These are phyloP conservation scores for Populus trichocarpa DNA, from an alignment of 441 rosid species.

Conservation along the genomic window DNA sequence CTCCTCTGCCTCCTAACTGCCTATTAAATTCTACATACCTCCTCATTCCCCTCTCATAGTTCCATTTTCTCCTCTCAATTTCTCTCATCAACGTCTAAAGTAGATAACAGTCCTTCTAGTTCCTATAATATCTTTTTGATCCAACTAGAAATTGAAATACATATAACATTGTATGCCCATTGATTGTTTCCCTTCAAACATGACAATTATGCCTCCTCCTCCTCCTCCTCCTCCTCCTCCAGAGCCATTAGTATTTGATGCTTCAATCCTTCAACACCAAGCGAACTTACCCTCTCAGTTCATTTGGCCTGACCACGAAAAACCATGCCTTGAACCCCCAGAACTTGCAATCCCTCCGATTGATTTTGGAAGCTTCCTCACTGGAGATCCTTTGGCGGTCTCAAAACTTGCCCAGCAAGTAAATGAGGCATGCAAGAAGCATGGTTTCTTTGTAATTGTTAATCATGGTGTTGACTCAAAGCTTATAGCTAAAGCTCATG, in stretches of 20 bases:
- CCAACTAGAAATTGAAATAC: not conserved
- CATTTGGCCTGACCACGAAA: slow-evolving; percentile 85
- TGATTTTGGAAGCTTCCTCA: slow-evolving; percentile 57
- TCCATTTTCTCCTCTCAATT: not conserved
- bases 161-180: not conserved
- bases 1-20: not conserved
- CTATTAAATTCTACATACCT: slow-evolving; percentile 9
- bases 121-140: not conserved
- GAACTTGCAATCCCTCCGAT: slow-evolving; percentile 69
- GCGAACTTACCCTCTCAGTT: slow-evolving; percentile 62
- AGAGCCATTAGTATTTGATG: slow-evolving; percentile 43
- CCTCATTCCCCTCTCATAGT: not conserved
- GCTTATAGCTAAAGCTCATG: slow-evolving; percentile 69
- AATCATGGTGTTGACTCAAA: slow-evolving; percentile 68
- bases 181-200: not conserved
- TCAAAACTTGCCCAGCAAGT: slow-evolving; percentile 48
- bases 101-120: not conserved
- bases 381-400: slow-evolving; percentile 42
- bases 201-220: slow-evolving; percentile 15
- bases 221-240: slow-evolving; percentile 10
- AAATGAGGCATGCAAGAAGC: slow-evolving; percentile 68
- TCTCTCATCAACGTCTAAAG: not conserved
- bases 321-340: slow-evolving; percentile 46
- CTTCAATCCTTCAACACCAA: slow-evolving; percentile 54
- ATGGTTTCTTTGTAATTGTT: slow-evolving; percentile 84